phyloP scores from a whole-genome alignment of 192 early-diverging fungal genomes.

The Diversispora epigaea region DNA sequence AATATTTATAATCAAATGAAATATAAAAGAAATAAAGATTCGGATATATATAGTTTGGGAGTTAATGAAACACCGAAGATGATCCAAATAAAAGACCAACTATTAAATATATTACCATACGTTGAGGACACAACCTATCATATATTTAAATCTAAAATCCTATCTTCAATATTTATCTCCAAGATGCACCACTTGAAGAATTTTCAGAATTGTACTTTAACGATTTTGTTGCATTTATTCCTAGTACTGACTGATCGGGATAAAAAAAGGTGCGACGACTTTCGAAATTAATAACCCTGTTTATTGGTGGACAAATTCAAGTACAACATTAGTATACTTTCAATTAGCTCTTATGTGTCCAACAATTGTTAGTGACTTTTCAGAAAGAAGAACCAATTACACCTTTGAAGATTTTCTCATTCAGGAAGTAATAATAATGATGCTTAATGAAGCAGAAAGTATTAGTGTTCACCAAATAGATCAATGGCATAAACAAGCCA shows the following conservation, averaged over 20 bases:
- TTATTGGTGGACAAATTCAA: conserved; percentile 30
- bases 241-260: background rate
- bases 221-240: conserved; percentile 25
- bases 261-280: background rate
- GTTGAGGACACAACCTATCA: background rate
- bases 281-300: conserved; percentile 8
- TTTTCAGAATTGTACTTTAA: conserved; percentile 23
- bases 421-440: conserved; percentile 8
- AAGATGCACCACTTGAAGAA: background rate
- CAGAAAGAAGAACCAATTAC: background rate
- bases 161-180: background rate
- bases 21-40: no score
- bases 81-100: no score
- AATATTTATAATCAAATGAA: no score
- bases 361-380: conserved; percentile 1
- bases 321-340: conserved; percentile 12
- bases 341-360: conserved; percentile 4
- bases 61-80: no score
- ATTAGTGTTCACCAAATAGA: background rate
- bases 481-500: conserved; percentile 8
- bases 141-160: background rate
- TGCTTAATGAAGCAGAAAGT: background rate
- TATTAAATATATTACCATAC: no score
- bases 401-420: background rate
- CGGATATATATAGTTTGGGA: no score